Base-by-base conservation (phyloP, 75 land plant genomes). In the Ceratopteris richardii region DNA sequence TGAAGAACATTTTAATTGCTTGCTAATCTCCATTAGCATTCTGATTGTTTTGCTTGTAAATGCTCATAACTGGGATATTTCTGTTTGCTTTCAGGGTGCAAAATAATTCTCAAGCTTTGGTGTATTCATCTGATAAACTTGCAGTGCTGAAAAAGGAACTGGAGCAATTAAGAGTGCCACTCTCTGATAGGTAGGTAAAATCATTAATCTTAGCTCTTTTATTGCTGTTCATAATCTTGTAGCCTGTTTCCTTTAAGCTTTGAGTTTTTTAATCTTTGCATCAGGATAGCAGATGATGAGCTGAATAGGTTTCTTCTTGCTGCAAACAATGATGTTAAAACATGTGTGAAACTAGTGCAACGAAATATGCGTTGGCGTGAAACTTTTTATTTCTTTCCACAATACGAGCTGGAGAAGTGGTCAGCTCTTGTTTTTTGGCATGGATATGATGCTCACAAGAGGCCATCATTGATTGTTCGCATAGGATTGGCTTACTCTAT, bases 351-450 rank as follows among this genome's bases (percentile, higher is more conserved):
- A 33, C 37, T 33, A 9, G 65, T 93, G 19, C 88, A 85, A 68
- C 88, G 79, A 54, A 85, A 80, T 23, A 80, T 89, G 1, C 68
- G 67, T 0, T 89, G 95, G 95, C 75, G 95, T 53, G 75, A 80
- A 73, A 78, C 73, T 14, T 86, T 76, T 44, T 25, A 60, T 19
- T 69, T 89, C 48, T 80, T 86, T 66, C 64, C 86, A 17, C 29
- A 21, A 14, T 37, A 70, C 47, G 98, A 93, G 62, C 79, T 93
- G 37, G 78, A 72, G 30, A 54, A 41, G 42, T 88, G 90, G 95
- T 80, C 86, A 51, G 57, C 82, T 50, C 59, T 88, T 65, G 86
- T 85, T 7, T 88, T 82, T 58, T 92, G 97, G 97, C 97, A 92
- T 74, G 79, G 82, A 53, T 65, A 18, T 66, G 97, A 92, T 70